Percentiles rank a stretch among this genome's conserved stretches.
Evolutionary conservation across 805 yeast species (phyloP).

Genomic region (Lipomyces lipofer): DNA sequence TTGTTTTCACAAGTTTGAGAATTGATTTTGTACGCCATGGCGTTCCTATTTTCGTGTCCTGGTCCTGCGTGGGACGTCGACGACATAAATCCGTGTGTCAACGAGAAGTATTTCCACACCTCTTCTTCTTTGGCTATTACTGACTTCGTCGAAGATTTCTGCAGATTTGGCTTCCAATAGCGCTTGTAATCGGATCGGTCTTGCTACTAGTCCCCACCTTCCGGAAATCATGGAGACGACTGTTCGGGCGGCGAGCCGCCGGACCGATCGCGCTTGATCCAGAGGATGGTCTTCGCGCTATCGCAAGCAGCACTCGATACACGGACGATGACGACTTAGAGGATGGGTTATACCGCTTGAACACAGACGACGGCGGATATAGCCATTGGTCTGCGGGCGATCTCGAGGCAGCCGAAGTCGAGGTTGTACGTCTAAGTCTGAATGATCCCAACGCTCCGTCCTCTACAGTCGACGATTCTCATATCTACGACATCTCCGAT

Average conservation of each 20-base stretch:
- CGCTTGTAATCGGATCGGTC: background rate
- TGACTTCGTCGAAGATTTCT: background rate
- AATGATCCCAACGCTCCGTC: background rate
- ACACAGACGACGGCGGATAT: conserved; percentile 9
- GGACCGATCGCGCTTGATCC: background rate
- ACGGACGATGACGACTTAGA: conserved; percentile 3
- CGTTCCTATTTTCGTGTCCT: conserved; percentile 13
- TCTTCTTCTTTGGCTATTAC: background rate
- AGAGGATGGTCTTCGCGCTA: conserved; percentile 3
- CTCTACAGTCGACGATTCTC: background rate
- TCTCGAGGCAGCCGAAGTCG: background rate
- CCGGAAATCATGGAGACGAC: background rate
- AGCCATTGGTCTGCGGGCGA: background rate
- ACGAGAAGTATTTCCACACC: conserved; percentile 41
- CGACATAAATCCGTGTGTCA: conserved; percentile 57
- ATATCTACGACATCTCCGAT: conserved; percentile 1
- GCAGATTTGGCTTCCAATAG: background rate
- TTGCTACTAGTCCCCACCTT: background rate
- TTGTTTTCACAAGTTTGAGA: no score
- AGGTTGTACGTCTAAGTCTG: background rate
- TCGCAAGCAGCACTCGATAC: background rate
- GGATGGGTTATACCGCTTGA: conserved; percentile 9
- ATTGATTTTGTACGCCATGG: no score
- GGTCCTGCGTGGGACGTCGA: conserved; percentile 56
- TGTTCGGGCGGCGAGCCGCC: background rate